phyloP scores from a whole-genome alignment of 306 rosid species.

The Herpetospermum pedunculosum region DNA sequence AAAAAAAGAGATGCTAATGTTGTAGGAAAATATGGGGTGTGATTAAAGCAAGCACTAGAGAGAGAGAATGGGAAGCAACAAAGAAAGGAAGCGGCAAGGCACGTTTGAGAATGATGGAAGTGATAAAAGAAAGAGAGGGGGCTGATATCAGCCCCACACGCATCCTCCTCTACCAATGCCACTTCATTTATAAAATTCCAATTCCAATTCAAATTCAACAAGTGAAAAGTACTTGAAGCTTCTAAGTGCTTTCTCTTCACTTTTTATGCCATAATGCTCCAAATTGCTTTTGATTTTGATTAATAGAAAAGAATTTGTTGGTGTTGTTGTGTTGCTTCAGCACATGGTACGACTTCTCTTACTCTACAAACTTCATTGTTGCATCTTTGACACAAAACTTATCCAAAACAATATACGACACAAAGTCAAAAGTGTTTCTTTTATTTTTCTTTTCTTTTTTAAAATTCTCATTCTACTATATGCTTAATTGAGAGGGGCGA shows the following conservation, averaged over 20 bases:
- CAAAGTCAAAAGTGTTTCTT: not conserved
- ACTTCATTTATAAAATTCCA: not conserved
- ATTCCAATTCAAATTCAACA: not conserved
- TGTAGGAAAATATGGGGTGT: not conserved
- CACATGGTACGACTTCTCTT: not conserved
- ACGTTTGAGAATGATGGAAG: not conserved
- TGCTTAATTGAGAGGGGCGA: not conserved
- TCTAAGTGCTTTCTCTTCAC: slow-evolving; percentile 1
- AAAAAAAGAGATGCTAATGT: not conserved
- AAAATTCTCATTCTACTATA: not conserved
- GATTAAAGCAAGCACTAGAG: slow-evolving; percentile 3
- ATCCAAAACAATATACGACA: not conserved
- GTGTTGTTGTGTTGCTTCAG: not conserved
- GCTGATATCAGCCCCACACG: not conserved
- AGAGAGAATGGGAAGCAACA: not conserved
- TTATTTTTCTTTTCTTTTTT: not conserved
- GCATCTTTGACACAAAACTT: not conserved
- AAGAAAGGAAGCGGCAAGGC: not conserved
- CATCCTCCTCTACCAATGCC: not conserved
- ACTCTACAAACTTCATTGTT: not conserved
- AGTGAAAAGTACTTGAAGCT: not conserved
- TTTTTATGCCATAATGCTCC: not conserved
- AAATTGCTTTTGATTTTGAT: not conserved
- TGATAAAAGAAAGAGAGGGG: not conserved
- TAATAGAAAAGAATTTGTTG: not conserved